Percentiles rank a stretch among this genome's conserved stretches.
Evolutionary conservation across 305 asterid species (phyloP).

Genomic region (Rubia tinctorum): DNA sequence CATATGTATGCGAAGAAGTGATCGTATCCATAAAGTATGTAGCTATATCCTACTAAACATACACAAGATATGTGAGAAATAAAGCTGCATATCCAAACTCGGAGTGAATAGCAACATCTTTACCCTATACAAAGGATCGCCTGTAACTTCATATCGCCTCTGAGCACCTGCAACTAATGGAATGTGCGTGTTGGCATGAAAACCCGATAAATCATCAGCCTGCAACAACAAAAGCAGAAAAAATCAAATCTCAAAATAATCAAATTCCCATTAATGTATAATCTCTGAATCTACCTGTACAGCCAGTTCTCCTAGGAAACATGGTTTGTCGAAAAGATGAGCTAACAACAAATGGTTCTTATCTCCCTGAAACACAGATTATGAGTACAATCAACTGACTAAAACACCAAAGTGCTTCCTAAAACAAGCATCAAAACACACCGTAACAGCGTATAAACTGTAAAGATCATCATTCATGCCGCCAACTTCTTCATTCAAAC

Average conservation of each 20-base stretch:
- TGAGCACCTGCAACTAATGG: constrained; percentile 86
- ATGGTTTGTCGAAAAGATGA: constrained; percentile 90
- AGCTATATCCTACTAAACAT: constrained; percentile 53
- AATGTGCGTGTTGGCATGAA: constrained; percentile 87
- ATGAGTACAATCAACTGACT: neutral
- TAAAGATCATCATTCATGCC: constrained; percentile 97
- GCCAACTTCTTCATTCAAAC: constrained; percentile 81
- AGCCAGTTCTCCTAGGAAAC: constrained; percentile 82
- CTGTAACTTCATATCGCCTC: constrained; percentile 87
- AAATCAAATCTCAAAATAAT: neutral
- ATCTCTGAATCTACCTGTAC: constrained; percentile 46
- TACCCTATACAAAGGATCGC: constrained; percentile 82
- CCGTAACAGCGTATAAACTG: constrained; percentile 64
- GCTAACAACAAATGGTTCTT: constrained; percentile 70
- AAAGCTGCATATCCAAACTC: neutral
- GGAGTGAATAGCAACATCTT: neutral
- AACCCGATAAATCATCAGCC: constrained; percentile 74
- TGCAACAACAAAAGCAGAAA: constrained; percentile 14
- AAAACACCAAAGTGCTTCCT: neutral
- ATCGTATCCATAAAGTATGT: constrained; percentile 68
- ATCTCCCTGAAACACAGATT: constrained; percentile 53
- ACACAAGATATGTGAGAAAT: neutral
- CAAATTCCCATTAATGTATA: neutral
- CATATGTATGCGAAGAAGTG: constrained; percentile 81
- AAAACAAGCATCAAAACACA: constrained; percentile 13